Base-by-base conservation (phyloP, 257 asterid species). In the Asclepias syriaca region DNA sequence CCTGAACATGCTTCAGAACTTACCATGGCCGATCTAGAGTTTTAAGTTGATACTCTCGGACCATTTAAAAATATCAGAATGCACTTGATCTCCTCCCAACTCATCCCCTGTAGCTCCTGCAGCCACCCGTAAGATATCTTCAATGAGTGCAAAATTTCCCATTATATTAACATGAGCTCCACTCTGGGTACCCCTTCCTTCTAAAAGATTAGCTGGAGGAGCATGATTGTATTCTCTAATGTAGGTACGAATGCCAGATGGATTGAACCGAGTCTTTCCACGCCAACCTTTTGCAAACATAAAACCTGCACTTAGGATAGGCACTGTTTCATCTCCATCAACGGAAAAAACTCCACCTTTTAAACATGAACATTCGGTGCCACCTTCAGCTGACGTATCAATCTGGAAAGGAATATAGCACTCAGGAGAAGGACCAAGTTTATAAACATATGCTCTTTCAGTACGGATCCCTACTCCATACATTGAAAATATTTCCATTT, bases 391-490 rank as follows among this genome's bases (percentile, higher is more conserved):
- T 13, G 90, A 85, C 27, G 87, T 75, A 72, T 91, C 97, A 68
- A 91, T 91, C 77, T 87, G 90, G 72, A 91, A 87, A 70, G 97
- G 97, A 34, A 89, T 89, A 54, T 75, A 73, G 83, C 97, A 91
- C 65, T 88, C 96, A 27, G 86, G 67, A 40, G 77, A 79, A 72
- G 90, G 81, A 82, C 90, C 83, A 49, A 83, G 77, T 78, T 86
- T 90, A 79, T 92, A 90, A 24, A 92, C 83, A 64, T 92, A 92
- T 50, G 97, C 94, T 80, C 97, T 74, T 84, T 92, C 98, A 12
- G 98, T 90, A 8, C 96, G 98, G 45, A 92, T 80, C 54, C 98
- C 98, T 69, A 92, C 96, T 74, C 98, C 98, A 51, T 92, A 92
- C 90, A 92, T 85, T 16, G 98, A 90, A 81, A 85, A 88, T 18